Evolutionary conservation across 2,329 filamentous ascomycete species (phyloP).

Genomic region (Mariannaea sp.): DNA sequence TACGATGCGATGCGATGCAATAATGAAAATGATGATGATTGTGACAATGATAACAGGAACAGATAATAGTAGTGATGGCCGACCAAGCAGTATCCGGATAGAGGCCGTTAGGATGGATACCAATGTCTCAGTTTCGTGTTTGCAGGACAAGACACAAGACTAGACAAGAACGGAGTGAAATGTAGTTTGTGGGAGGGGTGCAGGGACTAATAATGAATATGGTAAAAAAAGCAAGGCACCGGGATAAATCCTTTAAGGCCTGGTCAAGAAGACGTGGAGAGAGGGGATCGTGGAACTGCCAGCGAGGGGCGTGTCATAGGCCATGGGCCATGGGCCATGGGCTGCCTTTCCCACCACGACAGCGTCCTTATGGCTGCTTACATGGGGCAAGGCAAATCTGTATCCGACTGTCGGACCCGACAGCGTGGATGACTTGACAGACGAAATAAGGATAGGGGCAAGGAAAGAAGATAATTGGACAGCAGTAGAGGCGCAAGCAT

Average conservation of each 20-base stretch:
- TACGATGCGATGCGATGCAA: constrained; percentile 26
- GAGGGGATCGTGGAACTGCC: constrained; percentile 20
- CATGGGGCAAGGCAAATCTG: constrained; percentile 6
- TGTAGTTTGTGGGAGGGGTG: background rate
- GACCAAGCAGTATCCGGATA: background rate
- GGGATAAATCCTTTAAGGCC: constrained; percentile 1
- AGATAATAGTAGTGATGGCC: no score
- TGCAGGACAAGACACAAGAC: background rate
- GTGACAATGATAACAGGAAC: no score
- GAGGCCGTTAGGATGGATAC: background rate
- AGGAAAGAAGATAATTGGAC: background rate
- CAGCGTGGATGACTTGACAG: constrained; percentile 14
- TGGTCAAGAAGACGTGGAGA: background rate
- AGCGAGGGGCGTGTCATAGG: constrained; percentile 2
- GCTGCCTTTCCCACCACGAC: constrained; percentile 18
- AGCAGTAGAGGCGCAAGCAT: background rate
- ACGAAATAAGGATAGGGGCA: background rate
- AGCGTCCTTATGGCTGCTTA: constrained; percentile 18
- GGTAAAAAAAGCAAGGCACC: constrained; percentile 9
- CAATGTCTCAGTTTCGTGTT: constrained; percentile 7
- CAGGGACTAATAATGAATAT: background rate
- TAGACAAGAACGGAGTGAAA: background rate
- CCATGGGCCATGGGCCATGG: constrained; percentile 10
- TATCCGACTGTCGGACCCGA: constrained; percentile 17
- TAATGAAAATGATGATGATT: constrained; percentile 15